phyloP scores from a whole-genome alignment of 257 asterid genomes.

The Scutellaria galericulata region DNA sequence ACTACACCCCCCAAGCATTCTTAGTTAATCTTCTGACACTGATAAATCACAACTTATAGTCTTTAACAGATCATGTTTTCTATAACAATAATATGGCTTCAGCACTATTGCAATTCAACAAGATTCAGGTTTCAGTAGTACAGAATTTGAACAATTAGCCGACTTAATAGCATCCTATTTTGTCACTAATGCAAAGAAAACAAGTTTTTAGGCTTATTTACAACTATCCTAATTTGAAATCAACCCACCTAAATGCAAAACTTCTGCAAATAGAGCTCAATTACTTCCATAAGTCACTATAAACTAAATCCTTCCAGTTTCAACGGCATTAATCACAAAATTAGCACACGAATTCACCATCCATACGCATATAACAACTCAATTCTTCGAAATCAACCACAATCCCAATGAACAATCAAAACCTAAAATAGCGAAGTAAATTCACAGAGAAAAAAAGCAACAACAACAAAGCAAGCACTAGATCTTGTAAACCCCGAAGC shows the following conservation, averaged over 20 bases:
- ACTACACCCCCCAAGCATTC: conserved; percentile 11
- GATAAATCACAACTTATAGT: conserved; percentile 4
- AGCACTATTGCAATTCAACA: conserved; percentile 10
- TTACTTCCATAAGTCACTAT: conserved; percentile 5
- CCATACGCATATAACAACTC: conserved; percentile 8
- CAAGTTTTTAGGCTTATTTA: not conserved
- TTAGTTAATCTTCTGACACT: conserved; percentile 8
- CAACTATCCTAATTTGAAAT: conserved; percentile 13
- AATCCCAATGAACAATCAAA: conserved; percentile 5
- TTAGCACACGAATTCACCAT: conserved; percentile 13
- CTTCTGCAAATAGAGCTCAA: conserved; percentile 26
- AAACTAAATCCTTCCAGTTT: conserved; percentile 23
- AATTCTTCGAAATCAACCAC: conserved; percentile 3
- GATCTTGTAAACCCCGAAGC: conserved; percentile 44
- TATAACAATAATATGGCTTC: not conserved
- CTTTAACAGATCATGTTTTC: not conserved
- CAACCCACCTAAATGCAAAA: not conserved
- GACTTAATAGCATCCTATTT: not conserved
- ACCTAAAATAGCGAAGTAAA: conserved; percentile 33
- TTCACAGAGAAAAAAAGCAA: conserved; percentile 4
- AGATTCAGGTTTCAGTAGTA: conserved; percentile 18
- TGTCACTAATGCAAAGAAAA: not conserved
- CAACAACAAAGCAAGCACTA: conserved; percentile 33
- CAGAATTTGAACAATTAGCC: not conserved
- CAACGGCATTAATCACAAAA: conserved; percentile 17